Base-by-base conservation (phyloP, 495 filamentous ascomycete species). In the Penicillium odoratum region DNA sequence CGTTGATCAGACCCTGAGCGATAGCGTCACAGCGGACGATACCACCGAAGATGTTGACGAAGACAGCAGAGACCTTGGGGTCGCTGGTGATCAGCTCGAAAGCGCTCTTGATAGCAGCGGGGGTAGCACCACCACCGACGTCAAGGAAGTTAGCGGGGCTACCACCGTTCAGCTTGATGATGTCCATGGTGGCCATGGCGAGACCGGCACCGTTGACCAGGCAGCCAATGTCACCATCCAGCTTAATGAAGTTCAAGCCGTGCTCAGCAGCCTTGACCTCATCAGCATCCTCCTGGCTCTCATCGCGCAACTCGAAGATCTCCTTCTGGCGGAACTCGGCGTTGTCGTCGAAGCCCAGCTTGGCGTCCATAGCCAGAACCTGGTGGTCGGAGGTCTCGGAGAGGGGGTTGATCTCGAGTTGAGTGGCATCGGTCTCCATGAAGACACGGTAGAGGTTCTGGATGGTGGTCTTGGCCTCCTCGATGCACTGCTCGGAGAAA, bases 121-220 rank as follows among this genome's bases (percentile, higher is more conserved):
- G 91, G 54, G 94, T 98, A 59, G 94, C 94, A 79, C 94, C 94
- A 72, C 94, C 94, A 62, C 94, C 94, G 60, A 98, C 95, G 71
- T 98, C 94, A 57, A 98, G 83, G 88, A 98, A 98, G 83, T 98
- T 98, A 57, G 94, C 94, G 52, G 94, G 94, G 68, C 83, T 82
- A 51, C 94, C 94, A 68, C 94, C 94, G 79, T 98, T 98, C 29
- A 98, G 85, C 84, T 98, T 98, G 84, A 98, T 98, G 78, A 98
- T 98, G 76, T 98, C 94, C 94, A 98, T 98, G 64, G 94, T 98
- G 54, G 94, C 94, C 94, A 98, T 98, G 71, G 94, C 94, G 56
- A 98, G 88, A 80, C 94, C 94, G 63, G 94, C 94, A 73, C 94
- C 94, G 76, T 98, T 98, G 79, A 98, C 94, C 59, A 98, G 82